Base-by-base conservation (phyloP, 202 grass and related monocot species). In the Setaria italica region DNA sequence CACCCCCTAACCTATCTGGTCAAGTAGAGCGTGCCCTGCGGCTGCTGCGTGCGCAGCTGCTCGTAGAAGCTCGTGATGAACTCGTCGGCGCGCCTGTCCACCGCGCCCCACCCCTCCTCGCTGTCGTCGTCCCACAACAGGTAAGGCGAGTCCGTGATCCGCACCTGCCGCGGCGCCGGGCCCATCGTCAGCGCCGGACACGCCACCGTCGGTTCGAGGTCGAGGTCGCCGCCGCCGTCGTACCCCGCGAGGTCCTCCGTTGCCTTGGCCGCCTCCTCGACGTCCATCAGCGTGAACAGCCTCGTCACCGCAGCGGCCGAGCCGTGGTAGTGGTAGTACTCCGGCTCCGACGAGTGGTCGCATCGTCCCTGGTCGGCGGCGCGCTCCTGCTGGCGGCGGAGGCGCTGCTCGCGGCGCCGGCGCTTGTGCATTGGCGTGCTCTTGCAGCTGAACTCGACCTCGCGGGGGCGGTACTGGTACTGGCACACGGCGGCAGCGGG, bases 401-500 rank as follows among this genome's bases (percentile, higher is more conserved):
- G 88, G 46, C 82, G 86, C 42, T 56, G 81, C 43, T 45, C 43
- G 34, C 35, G 67, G 43, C 84, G 87, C 42, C 87, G 89, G 45
- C 88, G 65, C 42, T 76, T 80, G 82, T 73, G 73, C 67, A 85
- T 21, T 20, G 94, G 94, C 65, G 94, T 94, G 90, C 84, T 92
- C 43, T 89, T 91, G 82, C 86, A 97, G 87, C 94, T 97, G 92
- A 97, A 97, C 81, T 97, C 86, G 1, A 97, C 90, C 80, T 97
- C 94, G 63, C 90, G 85, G 1, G 94, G 92, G 0, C 85, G 83
- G 78, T 92, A 97, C 67, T 87, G 75, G 80, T 94, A 96, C 55
- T 42, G 73, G 67, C 39, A 58, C 81, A 92, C 92, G 37, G 92
- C 88, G 1, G 83, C 58, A 37, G 82, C 43, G 0, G 90, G 79